Percentiles rank a stretch among this genome's conserved stretches.
phyloP scores from a whole-genome alignment of 306 rosid species.

The Cercis canadensis region DNA sequence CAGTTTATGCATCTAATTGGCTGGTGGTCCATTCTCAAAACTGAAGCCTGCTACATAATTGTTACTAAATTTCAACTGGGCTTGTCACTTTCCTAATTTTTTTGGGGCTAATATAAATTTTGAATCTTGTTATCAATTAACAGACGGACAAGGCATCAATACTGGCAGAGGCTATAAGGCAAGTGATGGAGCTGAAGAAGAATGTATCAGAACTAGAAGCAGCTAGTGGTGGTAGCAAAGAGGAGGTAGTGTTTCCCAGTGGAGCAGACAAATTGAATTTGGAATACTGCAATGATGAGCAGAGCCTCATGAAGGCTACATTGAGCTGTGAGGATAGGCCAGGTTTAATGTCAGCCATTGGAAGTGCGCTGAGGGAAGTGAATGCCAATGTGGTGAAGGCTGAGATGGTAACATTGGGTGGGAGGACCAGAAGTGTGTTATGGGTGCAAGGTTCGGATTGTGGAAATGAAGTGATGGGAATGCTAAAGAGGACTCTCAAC shows the following conservation, averaged over 20 bases:
- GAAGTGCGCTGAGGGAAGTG: constrained; percentile 49
- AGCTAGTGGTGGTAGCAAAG: constrained; percentile 15
- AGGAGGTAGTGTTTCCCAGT: constrained; percentile 54
- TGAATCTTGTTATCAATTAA: constrained; percentile 6
- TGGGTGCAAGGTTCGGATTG: constrained; percentile 54
- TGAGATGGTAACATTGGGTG: constrained; percentile 69
- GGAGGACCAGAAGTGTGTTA: constrained; percentile 58
- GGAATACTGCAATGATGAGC: constrained; percentile 45
- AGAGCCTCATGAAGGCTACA: constrained; percentile 57
- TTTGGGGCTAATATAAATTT: constrained; percentile 3
- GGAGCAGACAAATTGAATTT: constrained; percentile 48
- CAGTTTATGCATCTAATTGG: not conserved
- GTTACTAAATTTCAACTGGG: not conserved
- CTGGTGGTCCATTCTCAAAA: not conserved
- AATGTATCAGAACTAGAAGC: constrained; percentile 50
- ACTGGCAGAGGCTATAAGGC: constrained; percentile 59
- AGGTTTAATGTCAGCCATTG: constrained; percentile 53
- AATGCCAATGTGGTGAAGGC: constrained; percentile 60
- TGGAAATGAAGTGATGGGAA: constrained; percentile 48
- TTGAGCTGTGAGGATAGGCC: constrained; percentile 67
- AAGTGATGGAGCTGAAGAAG: constrained; percentile 60
- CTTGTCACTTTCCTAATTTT: not conserved
- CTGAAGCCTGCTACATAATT: not conserved
- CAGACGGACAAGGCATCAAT: constrained; percentile 81
- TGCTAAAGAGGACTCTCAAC: constrained; percentile 59